These are phyloP conservation scores for Apiospora marii DNA, from an alignment of 2,329 filamentous ascomycete genomes.

Conservation along the genomic window DNA sequence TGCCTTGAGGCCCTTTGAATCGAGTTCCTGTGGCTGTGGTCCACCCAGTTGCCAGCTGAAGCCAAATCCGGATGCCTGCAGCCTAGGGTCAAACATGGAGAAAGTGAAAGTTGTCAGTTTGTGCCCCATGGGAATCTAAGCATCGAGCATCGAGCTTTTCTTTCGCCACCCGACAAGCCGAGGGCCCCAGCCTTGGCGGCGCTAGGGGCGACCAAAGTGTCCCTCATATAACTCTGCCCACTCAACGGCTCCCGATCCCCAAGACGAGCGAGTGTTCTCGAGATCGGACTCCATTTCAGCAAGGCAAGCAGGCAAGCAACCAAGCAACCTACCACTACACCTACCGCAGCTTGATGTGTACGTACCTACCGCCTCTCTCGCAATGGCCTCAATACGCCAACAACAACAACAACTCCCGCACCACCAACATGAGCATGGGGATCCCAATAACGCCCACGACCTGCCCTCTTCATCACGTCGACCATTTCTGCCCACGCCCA, in stretches of 20 bases:
- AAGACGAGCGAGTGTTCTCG: not conserved
- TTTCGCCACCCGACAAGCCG: not conserved
- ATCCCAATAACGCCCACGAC: not conserved
- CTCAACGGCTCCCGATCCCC: not conserved
- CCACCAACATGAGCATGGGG: too few species aligned
- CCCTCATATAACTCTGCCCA: not conserved
- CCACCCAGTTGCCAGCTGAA: not conserved
- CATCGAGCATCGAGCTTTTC: too few species aligned
- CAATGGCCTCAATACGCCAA: not conserved
- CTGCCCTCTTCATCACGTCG: not conserved
- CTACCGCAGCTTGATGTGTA: not conserved
- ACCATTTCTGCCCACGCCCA: not conserved
- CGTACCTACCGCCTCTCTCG: not conserved
- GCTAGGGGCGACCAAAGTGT: too few species aligned
- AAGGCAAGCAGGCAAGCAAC: not conserved
- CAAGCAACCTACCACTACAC: not conserved
- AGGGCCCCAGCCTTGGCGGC: too few species aligned
- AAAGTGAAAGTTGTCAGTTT: not conserved
- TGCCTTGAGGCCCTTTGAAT: too few species aligned
- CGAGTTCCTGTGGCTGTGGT: too few species aligned
- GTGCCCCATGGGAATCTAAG: too few species aligned
- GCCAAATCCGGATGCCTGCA: not conserved
- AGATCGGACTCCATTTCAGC: not conserved
- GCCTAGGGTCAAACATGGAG: not conserved
- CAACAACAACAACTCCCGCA: not conserved